Conservation (phyloP, 2,329 filamentous ascomycete genomes). For the Trichoderma lentiforme region DNA sequence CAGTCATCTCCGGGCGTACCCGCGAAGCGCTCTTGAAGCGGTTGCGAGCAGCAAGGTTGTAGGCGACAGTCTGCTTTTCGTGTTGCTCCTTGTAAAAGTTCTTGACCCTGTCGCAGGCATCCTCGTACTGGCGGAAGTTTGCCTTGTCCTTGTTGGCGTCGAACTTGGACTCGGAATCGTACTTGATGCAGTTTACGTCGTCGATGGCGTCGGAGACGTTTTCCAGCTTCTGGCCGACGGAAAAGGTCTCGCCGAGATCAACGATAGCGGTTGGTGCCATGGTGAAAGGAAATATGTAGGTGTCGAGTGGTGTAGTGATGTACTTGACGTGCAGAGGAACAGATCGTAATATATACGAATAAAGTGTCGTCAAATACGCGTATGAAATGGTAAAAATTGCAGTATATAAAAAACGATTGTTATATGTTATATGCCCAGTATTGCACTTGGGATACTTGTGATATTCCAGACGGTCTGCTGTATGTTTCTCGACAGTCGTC, state of each 20-base stretch:
- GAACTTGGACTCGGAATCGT: constrained; percentile 58
- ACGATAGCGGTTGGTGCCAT: constrained; percentile 29
- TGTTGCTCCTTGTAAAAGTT: constrained; percentile 77
- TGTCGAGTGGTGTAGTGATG: not conserved
- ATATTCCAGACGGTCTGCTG: not conserved
- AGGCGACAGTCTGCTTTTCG: constrained; percentile 71
- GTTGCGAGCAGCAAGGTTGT: constrained; percentile 76
- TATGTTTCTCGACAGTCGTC: not conserved
- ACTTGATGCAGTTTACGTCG: constrained; percentile 53
- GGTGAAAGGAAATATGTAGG: not conserved
- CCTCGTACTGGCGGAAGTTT: constrained; percentile 77
- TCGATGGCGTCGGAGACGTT: constrained; percentile 48
- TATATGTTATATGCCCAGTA: not conserved
- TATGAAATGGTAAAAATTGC: not conserved
- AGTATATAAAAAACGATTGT: not conserved
- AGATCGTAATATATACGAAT: not conserved
- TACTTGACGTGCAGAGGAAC: not conserved
- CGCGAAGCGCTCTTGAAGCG: constrained; percentile 57
- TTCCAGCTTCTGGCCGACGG: constrained; percentile 40
- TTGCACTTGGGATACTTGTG: not conserved
- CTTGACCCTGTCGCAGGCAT: constrained; percentile 80
- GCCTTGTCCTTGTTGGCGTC: constrained; percentile 75
- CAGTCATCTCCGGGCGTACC: constrained; percentile 65
- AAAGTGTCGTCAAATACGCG: not conserved
- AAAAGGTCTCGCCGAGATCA: constrained; percentile 16